These are phyloP conservation scores for Blakeslea trispora DNA, from an alignment of 371 early-diverging fungal species.

Conservation along the genomic window DNA sequence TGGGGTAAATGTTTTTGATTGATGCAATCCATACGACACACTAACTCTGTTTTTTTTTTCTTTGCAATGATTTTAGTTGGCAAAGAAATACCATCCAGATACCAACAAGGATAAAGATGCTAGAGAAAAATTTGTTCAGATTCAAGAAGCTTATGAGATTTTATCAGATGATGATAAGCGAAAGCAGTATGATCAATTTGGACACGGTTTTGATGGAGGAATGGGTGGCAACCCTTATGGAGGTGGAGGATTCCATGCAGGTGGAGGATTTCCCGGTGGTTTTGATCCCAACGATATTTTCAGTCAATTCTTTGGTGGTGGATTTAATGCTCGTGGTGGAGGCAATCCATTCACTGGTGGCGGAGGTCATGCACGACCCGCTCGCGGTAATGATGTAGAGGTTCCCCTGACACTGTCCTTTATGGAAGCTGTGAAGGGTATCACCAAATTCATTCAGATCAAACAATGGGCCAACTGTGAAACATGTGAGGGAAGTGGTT, in stretches of 20 bases:
- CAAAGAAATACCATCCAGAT: slow-evolving; percentile 95
- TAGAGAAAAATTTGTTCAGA: slow-evolving; percentile 91
- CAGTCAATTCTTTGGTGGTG: slow-evolving; percentile 68
- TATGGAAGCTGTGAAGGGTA: slow-evolving; percentile 90
- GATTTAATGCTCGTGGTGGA: slow-evolving; percentile 43
- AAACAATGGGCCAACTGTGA: slow-evolving; percentile 66
- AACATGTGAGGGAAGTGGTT: slow-evolving; percentile 80
- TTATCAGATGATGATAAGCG: slow-evolving; percentile 87
- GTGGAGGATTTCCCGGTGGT: slow-evolving; percentile 54
- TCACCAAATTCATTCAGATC: slow-evolving; percentile 61
- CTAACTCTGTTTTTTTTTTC: too few relatives aligned
- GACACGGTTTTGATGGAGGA: slow-evolving; percentile 47
- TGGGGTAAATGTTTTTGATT: too few relatives aligned
- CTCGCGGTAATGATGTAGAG: slow-evolving; percentile 46
- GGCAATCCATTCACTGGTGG: slow-evolving; percentile 21
- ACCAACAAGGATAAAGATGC: slow-evolving; percentile 88
- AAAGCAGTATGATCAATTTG: slow-evolving; percentile 85
- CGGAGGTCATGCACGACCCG: neutral
- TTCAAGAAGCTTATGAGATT: slow-evolving; percentile 95
- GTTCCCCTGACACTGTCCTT: slow-evolving; percentile 68
- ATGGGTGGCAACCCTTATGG: slow-evolving; percentile 5
- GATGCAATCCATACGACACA: too few relatives aligned
- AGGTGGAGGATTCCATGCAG: slow-evolving; percentile 9
- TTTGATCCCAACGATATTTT: slow-evolving; percentile 68
- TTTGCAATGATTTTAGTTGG: too few relatives aligned